Evolutionary conservation across 2,329 filamentous ascomycete species (phyloP), one percentile per base, ranked within the genome.

Genomic region (Bipolaris bicolor): DNA sequence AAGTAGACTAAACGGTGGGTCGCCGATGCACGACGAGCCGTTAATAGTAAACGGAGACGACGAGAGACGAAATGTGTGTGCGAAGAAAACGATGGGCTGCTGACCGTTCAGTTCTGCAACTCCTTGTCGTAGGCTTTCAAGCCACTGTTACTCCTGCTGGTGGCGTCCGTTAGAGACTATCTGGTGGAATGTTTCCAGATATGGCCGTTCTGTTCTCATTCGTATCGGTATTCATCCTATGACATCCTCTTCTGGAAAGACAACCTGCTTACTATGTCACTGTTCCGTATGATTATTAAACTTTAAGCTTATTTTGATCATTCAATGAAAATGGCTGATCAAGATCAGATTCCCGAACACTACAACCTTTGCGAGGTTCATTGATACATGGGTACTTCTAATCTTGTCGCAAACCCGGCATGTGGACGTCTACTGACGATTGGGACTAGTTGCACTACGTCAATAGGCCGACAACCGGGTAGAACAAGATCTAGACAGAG

Each of bases 111-210:
- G 39, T 56, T 56, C 39, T 36, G 39, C 43, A 40, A 41, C 26
- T 46, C 48, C 47, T 51, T 18, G 65, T 68, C 55, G 60, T 60
- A 67, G 60, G 57, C 55, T 61, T 44, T 60, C 58, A 65, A 68
- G 67, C 67, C 67, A 69, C 65, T 64, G 67, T 69, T 67, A 68
- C 67, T 68, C 65, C 64, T 46, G 52, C 49, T 22, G 49, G 44
- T 60, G 60, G 65, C 52, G 61, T 52, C 9, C 55, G 31, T 57
- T 58, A 59, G 52, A 11, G 55, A 43, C 54, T 53, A 60, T 47
- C 62, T 33, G 60, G 36, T 53, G 49, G 37, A 29, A 22, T 49
- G 45, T 58, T 34, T 46, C 44, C 16, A 37, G 18, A 43, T 26
- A 45, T 16, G 16, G 40, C 33, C 22, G n/a, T 18, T 18, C 43